Evolutionary conservation across 768 basidiomycete species (phyloP), one percentile per base, ranked within the genome.

Genomic region (Naematelia encephala): DNA sequence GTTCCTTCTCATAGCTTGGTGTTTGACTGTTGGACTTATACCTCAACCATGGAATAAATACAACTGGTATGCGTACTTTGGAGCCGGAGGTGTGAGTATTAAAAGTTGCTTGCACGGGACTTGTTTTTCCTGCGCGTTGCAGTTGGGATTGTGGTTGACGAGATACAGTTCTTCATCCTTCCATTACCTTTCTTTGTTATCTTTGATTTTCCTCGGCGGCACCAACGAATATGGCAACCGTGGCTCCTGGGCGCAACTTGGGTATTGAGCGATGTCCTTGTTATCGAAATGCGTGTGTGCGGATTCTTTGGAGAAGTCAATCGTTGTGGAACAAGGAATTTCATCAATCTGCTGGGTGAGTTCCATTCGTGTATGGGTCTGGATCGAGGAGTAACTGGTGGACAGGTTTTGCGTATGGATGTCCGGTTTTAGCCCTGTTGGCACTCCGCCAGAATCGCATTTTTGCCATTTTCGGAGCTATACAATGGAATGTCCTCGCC

Each of bases 351-450:
- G 27, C 54, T 70, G 12, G 64, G 34, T 39, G 16, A 39, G 34
- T 16, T 8, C 34, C 34, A 39, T 39, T 16, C 34, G 34, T 16
- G 34, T 8, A 8, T 16, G 16, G 34, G 16, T 39, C n/a, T n/a
- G n/a, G 34, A 39, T 8, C 16, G 34, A 16, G 16, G 8, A 39
- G 34, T 8, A 16, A 39, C 34, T 39, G 34, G 16, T 39, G 34
- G 16, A 8, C 34, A 39, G 34, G 56, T 25, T 67, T 58, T 57
- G 68, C 73, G 2, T 65, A 66, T 42, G 75, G 76, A 16, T 62
- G 72, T 19, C 79, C 79, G 2, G 69, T 67, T 11, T 66, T 80
- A 21, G 74, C 74, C n/a, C 50, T 80, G 21, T 70, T 80, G 50
- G 73, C 78, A 3, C 54, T 80, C 29, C 66, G 76, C 45, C 75